Percentiles rank a stretch among this genome's conserved stretches.
Conservation (phyloP, 139 green algal genomes). For the Nannochloris sp. region DNA sequence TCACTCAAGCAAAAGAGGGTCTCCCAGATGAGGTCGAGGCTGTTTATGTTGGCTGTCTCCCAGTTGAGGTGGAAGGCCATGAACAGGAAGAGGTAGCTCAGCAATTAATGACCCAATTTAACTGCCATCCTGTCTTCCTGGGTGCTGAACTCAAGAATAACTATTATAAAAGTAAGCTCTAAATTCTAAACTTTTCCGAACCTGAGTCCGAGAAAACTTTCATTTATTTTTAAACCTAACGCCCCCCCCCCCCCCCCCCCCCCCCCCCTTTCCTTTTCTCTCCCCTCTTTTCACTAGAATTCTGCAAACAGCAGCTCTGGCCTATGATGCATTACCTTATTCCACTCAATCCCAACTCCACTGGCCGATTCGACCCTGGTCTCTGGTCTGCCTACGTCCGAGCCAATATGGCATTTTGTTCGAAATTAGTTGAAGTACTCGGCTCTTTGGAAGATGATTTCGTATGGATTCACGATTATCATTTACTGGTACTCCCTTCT, state of each 20-base stretch:
- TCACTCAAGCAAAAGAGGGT: conserved; percentile 84
- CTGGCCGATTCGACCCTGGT: conserved; percentile 74
- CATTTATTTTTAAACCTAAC: neutral
- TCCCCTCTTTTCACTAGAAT: conserved; percentile 57
- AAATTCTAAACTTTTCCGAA: neutral
- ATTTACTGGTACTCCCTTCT: conserved; percentile 93
- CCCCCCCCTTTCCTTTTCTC: neutral
- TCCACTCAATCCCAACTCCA: conserved; percentile 64
- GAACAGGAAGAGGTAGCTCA: conserved; percentile 72
- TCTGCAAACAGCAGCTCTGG: conserved; percentile 99
- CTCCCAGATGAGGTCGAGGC: conserved; percentile 62
- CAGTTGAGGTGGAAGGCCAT: conserved; percentile 64
- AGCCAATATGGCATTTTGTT: conserved; percentile 91
- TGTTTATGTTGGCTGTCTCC: conserved; percentile 73
- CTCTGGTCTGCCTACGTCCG: conserved; percentile 94
- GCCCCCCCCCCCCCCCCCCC: neutral
- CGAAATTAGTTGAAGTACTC: conserved; percentile 75
- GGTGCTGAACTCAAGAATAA: conserved; percentile 72
- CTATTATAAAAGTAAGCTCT: conserved; percentile 88
- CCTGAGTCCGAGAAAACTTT: neutral
- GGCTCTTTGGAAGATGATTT: conserved; percentile 69
- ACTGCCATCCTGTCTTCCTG: conserved; percentile 89
- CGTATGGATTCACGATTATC: conserved; percentile 99
- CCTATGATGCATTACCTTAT: conserved; percentile 97
- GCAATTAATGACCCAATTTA: conserved; percentile 65